These are phyloP conservation scores for Barnettozyma sp. DNA, from an alignment of 805 yeast species.

Conservation along the genomic window DNA sequence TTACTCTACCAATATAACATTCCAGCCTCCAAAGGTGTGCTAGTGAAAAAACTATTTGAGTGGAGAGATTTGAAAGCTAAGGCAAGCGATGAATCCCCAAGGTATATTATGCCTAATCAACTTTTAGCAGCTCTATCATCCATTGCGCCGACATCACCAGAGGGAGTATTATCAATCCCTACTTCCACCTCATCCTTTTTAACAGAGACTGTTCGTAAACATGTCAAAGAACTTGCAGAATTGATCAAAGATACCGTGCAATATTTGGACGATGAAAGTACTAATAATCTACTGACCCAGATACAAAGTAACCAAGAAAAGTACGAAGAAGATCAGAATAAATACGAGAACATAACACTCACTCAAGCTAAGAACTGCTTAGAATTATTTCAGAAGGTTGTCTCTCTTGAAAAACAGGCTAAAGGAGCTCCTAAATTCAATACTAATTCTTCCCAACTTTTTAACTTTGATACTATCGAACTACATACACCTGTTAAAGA, in stretches of 20 bases:
- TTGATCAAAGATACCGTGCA: constrained; percentile 35
- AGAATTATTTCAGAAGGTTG: constrained; percentile 2
- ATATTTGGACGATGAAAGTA: constrained; percentile 24
- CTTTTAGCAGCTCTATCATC: constrained; percentile 55
- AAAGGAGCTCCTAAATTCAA: neutral
- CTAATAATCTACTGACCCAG: too few species aligned
- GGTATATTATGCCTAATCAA: constrained; percentile 81
- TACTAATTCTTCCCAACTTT: constrained; percentile 3
- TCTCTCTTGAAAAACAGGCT: neutral
- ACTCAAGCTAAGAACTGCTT: constrained; percentile 13
- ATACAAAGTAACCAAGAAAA: too few species aligned
- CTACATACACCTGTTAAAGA: neutral
- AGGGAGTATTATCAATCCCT: constrained; percentile 44
- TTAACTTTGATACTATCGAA: neutral
- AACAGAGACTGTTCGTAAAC: constrained; percentile 50
- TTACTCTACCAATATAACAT: constrained; percentile 61
- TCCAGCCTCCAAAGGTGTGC: constrained; percentile 42
- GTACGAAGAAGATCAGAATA: too few species aligned
- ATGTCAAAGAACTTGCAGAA: constrained; percentile 52
- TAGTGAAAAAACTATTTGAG: constrained; percentile 54
- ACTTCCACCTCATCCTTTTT: constrained; percentile 27
- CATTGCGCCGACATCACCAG: constrained; percentile 49
- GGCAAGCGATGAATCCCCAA: constrained; percentile 71
- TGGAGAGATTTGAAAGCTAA: constrained; percentile 86
- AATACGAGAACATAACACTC: constrained; percentile 6